Base-by-base conservation (phyloP, 2,329 filamentous ascomycete genomes). In the Trichoderma sp. region DNA sequence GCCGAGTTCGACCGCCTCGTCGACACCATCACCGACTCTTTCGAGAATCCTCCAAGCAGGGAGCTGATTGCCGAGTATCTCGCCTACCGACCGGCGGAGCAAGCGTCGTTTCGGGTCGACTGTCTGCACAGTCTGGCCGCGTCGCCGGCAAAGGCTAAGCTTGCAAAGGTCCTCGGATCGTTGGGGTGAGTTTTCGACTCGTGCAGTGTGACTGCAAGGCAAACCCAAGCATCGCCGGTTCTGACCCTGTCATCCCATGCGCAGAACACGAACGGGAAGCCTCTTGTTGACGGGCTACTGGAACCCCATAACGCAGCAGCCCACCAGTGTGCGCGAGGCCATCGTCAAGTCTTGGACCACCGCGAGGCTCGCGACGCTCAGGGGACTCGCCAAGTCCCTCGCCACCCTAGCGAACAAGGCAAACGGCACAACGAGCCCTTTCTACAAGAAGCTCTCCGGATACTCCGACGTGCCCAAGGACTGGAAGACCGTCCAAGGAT, bases 201-300 rank as follows among this genome's bases (percentile, higher is more conserved):
- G 5, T 47, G n/a, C 34, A 43, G 19, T 52, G 10, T 10, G 12
- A 15, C 43, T 26, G 24, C 5, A 21, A 51, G 3, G 14, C 19
- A 7, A 15, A 14, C 19, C 19, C 4, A 4, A 51, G 34, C 28
- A 34, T 10, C 0, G 3, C 34, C 17, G 12, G n/a, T n/a, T 4
- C 57, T 62, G 6, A 47, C 30, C 6, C 30, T 12, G 10, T 9
- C 21, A 24, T 24, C 21, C 17, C 19, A 21, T 24, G 10, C 7
- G 50, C 39, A 90, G 87, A 67, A 88, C 87, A 24, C 83, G 85
- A 41, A 74, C 83, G 3, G 89, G 89, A 28, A 86, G 87, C 28
- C 76, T 90, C 19, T 74, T 90, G 6, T 78, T 91, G 54, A 92
- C 90, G 0, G 89, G 90, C n/a, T 85, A 87, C 72, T 80, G 83